Evolutionary conservation across 805 yeast genomes (phyloP).

Genomic region (Metschnikowia lachancei): DNA sequence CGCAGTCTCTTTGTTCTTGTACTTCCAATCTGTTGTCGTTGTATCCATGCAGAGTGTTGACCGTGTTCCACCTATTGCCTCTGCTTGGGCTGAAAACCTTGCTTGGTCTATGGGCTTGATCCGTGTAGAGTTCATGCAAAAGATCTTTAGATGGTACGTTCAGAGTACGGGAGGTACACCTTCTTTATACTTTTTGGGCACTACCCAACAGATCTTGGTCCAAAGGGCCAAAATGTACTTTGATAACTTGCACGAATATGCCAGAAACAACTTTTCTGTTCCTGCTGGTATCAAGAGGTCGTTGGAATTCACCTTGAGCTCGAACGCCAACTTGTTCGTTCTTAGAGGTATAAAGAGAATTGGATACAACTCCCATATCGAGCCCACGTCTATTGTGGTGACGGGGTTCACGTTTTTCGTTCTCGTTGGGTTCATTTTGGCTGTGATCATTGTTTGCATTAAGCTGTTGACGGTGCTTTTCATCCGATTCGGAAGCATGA

Average conservation of each 20-base stretch:
- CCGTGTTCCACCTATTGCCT: slow-evolving; percentile 86
- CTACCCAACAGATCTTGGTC: slow-evolving; percentile 65
- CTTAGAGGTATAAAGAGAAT: slow-evolving; percentile 85
- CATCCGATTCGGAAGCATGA: slow-evolving; percentile 48
- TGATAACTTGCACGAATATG: slow-evolving; percentile 24
- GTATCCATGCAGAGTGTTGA: slow-evolving; percentile 83
- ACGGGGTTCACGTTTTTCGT: slow-evolving; percentile 88
- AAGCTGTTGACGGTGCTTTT: slow-evolving; percentile 51
- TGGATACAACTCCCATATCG: slow-evolving; percentile 74
- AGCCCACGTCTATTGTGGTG: slow-evolving; percentile 75
- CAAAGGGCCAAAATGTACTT: slow-evolving; percentile 56
- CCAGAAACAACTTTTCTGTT: slow-evolving; percentile 12
- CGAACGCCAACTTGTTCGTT: slow-evolving; percentile 59
- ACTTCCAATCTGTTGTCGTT: slow-evolving; percentile 85
- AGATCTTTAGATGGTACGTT: slow-evolving; percentile 78
- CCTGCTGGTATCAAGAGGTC: slow-evolving; percentile 24
- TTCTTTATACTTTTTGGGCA: slow-evolving; percentile 57
- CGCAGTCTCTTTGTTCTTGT: slow-evolving; percentile 76
- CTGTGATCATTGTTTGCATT: slow-evolving; percentile 54
- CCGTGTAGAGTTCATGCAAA: slow-evolving; percentile 75
- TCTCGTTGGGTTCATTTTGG: slow-evolving; percentile 69
- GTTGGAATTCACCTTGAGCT: slow-evolving; percentile 40
- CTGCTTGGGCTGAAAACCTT: slow-evolving; percentile 87
- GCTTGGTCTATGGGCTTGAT: slow-evolving; percentile 96
- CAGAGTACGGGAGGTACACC: slow-evolving; percentile 91